Percentiles rank a stretch among this genome's conserved stretches.
Conservation (phyloP, 805 yeast genomes). For the Alloascoidea hylecoeti region DNA sequence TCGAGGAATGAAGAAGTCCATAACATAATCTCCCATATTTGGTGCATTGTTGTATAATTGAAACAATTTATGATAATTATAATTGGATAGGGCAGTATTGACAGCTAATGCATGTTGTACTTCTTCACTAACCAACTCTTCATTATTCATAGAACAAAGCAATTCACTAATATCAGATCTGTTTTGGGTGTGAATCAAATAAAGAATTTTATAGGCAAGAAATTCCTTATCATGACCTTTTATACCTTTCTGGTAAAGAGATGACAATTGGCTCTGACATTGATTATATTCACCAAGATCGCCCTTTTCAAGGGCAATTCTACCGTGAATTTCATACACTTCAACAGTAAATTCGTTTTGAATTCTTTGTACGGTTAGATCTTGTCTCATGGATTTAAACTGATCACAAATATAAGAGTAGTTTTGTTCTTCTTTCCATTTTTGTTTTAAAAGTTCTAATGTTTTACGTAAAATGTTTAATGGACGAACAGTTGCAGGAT, state of each 20-base stretch:
- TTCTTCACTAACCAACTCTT: constrained; percentile 13
- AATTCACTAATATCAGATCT: constrained; percentile 36
- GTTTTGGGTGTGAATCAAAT: constrained; percentile 63
- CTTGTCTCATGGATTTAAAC: constrained; percentile 86
- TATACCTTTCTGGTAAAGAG: constrained; percentile 35
- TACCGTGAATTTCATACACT: constrained; percentile 79
- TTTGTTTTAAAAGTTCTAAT: constrained; percentile 33
- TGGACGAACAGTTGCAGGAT: constrained; percentile 76
- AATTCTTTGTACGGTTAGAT: constrained; percentile 81
- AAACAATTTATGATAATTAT: constrained; percentile 43
- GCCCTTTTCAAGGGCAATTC: constrained; percentile 67
- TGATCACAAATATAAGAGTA: constrained; percentile 82
- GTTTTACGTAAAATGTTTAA: constrained; percentile 43
- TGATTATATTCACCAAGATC: constrained; percentile 94
- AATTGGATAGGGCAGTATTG: constrained; percentile 18
- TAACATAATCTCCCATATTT: constrained; percentile 27
- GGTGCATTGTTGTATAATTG: constrained; percentile 22
- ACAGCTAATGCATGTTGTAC: constrained; percentile 22
- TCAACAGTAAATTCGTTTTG: constrained; percentile 59
- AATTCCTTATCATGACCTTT: constrained; percentile 41
- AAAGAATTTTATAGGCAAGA: constrained; percentile 56
- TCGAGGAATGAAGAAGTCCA: constrained; percentile 39
- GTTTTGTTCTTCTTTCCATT: constrained; percentile 34
- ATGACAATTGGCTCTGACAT: constrained; percentile 71
- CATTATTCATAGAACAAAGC: constrained; percentile 14